phyloP scores from a whole-genome alignment of 495 filamentous ascomycete species.

The Talaromyces stipitatus region DNA sequence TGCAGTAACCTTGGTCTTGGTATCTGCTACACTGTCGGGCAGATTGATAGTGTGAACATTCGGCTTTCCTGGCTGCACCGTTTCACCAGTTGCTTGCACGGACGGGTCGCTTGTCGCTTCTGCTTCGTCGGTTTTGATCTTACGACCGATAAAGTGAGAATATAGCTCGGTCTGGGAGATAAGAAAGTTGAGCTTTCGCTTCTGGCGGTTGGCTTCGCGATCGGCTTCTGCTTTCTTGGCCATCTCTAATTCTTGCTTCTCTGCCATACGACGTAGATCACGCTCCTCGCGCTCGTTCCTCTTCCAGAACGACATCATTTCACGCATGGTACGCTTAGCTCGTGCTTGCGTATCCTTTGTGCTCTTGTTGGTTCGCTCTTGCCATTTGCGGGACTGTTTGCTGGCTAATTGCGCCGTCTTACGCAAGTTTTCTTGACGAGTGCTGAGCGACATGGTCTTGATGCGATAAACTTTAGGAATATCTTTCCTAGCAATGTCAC shows the following conservation, averaged over 20 bases:
- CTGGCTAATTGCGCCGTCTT: conserved; percentile 96
- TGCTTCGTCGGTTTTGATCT: conserved; percentile 93
- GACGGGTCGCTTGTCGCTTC: conserved; percentile 76
- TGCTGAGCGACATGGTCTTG: conserved; percentile 72
- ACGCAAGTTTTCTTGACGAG: conserved; percentile 83
- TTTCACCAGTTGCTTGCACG: conserved; percentile 48
- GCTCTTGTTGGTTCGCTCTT: conserved; percentile 95
- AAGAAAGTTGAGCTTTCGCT: conserved; percentile 97
- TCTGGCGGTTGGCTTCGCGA: conserved; percentile 93
- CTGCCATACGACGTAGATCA: conserved; percentile 84
- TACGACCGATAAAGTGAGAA: conserved; percentile 98
- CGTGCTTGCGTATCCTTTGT: conserved; percentile 95
- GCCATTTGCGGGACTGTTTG: conserved; percentile 96
- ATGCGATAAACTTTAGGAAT: conserved; percentile 85
- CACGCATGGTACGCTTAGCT: conserved; percentile 95
- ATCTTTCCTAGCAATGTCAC: conserved; percentile 87
- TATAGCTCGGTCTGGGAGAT: conserved; percentile 98
- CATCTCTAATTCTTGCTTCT: conserved; percentile 93
- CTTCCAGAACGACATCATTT: conserved; percentile 99
- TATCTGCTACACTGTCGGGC: conserved; percentile 48
- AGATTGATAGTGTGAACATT: conserved; percentile 46
- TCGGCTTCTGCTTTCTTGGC: conserved; percentile 95
- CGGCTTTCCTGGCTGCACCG: conserved; percentile 34
- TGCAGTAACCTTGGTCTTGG: conserved; percentile 68
- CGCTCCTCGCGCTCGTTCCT: conserved; percentile 96